Evolutionary conservation across 495 filamentous ascomycete genomes (phyloP), one percentile per base, ranked within the genome.

Genomic region (Stereocaulon alpinum): DNA sequence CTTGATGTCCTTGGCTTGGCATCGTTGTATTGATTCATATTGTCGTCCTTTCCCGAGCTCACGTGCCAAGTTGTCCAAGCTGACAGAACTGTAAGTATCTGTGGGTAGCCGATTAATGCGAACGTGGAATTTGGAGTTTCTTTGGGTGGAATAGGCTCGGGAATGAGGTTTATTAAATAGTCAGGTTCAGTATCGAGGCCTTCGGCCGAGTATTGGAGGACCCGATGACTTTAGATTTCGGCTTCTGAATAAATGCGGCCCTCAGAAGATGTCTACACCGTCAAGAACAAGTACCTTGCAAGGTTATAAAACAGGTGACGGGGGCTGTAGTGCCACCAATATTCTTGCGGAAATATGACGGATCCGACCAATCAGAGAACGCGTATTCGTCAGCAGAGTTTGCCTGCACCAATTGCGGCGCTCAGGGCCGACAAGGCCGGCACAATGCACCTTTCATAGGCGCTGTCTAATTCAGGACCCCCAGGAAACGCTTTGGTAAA

Each of bases 281-380:
- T 40, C 17, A 9, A 6, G 20, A 34, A n/a, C 30, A 18, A 40
- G 12, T 4, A 11, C 9, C 18, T 1, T 24, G 32, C 6, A 27
- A 2, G 6, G 11, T 22, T 0, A 42, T 34, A 22, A 17, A 58
- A 14, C 1, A n/a, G 34, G 12, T 24, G 17, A 14, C 6, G 11
- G 37, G n/a, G 40, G 40, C 24, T 18, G 14, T 17, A 58, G 37
- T 44, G 42, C 10, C 37, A 57, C 32, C 20, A 42, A 6, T 40
- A 32, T n/a, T 20, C 2, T 30, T 12, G 45, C 12, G 45, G 44
- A 44, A 50, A 32, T 7, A 27, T 7, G 1, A 49, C 22, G 40
- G 20, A 18, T n/a, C 15, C 34, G 59, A 49, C 59, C 59, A 61
- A 61, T 61, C 59, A 61, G 42, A 56, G 52, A 20, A 17, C 15